Evolutionary conservation across 306 rosid genomes (phyloP).

Genomic region (Rosa persica): DNA sequence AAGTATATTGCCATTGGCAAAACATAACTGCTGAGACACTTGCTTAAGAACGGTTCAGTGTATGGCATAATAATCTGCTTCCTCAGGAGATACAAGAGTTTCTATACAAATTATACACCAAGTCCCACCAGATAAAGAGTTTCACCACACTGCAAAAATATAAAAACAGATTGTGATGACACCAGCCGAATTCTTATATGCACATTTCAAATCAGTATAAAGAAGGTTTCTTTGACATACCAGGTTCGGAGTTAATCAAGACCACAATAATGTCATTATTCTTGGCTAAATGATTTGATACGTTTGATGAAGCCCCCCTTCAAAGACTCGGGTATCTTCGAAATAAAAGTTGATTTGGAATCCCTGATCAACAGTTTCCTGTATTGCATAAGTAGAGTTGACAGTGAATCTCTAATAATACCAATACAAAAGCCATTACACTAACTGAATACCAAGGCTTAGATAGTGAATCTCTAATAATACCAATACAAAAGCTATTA

Average conservation of each 20-base stretch:
- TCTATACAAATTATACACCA: constrained; percentile 44
- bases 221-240: constrained; percentile 22
- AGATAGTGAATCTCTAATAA: neutral
- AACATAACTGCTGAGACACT: constrained; percentile 29
- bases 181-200: constrained; percentile 10
- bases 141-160: constrained; percentile 46
- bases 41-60: constrained; percentile 37
- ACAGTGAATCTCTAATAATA: neutral
- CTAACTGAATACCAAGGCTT: neutral
- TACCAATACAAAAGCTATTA: neutral
- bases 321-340: constrained; percentile 68
- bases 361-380: constrained; percentile 64
- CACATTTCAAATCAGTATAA: constrained; percentile 9
- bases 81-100: constrained; percentile 25
- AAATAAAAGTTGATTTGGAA: constrained; percentile 48
- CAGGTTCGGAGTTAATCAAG: constrained; percentile 33
- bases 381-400: constrained; percentile 29
- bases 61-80: constrained; percentile 30
- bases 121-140: constrained; percentile 29
- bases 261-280: constrained; percentile 36
- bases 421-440: neutral
- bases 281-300: constrained; percentile 56
- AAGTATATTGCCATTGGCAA: constrained; percentile 20
- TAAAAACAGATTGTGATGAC: constrained; percentile 22
- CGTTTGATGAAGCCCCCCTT: constrained; percentile 55